Evolutionary conservation across 305 asterid species (phyloP).

Genomic region (Ilex paraguariensis): DNA sequence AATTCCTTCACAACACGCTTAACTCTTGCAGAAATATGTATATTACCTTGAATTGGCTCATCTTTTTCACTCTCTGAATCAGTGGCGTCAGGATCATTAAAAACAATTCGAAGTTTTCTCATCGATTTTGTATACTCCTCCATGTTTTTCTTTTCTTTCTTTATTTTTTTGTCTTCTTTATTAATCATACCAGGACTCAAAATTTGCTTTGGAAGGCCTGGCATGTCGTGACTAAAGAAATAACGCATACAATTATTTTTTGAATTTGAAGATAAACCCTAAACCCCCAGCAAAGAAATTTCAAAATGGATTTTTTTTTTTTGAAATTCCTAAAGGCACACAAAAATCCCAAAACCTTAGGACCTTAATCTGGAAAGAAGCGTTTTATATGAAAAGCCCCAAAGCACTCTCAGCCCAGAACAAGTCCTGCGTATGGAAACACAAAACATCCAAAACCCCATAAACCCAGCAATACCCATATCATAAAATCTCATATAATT

Average conservation of each 20-base stretch:
- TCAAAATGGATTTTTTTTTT: too few relatives aligned
- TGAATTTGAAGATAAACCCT: conserved; percentile 4
- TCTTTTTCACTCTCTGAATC: conserved; percentile 23
- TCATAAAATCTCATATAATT: too few relatives aligned
- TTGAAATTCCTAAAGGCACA: too few relatives aligned
- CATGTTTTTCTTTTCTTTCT: background rate
- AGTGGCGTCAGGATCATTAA: conserved; percentile 36
- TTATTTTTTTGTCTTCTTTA: background rate
- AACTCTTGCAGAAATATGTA: background rate
- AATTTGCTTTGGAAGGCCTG: background rate
- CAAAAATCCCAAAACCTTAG: too few relatives aligned
- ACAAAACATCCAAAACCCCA: background rate
- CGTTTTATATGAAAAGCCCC: conserved; percentile 14
- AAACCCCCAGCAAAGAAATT: conserved; percentile 3
- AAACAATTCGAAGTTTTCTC: conserved; percentile 18
- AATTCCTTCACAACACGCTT: conserved; percentile 27
- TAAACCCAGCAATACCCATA: too few relatives aligned
- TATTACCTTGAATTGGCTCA: background rate
- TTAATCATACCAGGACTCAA: background rate
- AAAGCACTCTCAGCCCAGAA: conserved; percentile 16
- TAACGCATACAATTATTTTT: too few relatives aligned
- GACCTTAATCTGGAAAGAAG: background rate
- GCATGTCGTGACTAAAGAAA: too few relatives aligned
- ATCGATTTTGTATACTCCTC: conserved; percentile 4
- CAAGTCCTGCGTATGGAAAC: conserved; percentile 17